Percentiles rank a stretch among this genome's conserved stretches.
phyloP scores from a whole-genome alignment of 495 filamentous ascomycete species.

The Emericellopsis terricola region DNA sequence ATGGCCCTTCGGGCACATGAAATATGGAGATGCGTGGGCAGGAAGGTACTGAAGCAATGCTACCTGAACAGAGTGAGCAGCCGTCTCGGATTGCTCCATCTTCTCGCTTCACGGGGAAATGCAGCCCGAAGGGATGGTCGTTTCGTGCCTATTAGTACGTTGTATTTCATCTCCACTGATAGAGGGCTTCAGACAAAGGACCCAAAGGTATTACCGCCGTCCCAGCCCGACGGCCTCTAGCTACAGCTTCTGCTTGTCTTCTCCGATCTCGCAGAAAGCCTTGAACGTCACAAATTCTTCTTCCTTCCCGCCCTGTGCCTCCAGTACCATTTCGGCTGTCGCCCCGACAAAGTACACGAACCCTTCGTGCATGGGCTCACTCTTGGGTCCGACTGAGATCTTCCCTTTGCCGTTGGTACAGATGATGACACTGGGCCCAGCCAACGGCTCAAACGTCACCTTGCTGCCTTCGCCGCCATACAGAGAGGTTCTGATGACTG shows the following conservation, averaged over 20 bases:
- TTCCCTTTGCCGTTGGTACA: conserved; percentile 67
- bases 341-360: conserved; percentile 90
- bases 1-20: too few relatives aligned
- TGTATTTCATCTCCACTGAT: too few relatives aligned
- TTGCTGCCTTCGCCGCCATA: conserved; percentile 46
- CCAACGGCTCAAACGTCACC: conserved; percentile 70
- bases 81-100: too few relatives aligned
- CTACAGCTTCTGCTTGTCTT: neutral
- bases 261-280: conserved; percentile 73
- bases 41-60: too few relatives aligned
- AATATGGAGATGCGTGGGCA: too few relatives aligned
- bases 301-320: conserved; percentile 39
- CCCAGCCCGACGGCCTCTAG: neutral
- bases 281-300: conserved; percentile 76
- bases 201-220: too few relatives aligned
- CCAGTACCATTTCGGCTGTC: conserved; percentile 65
- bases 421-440: conserved; percentile 82
- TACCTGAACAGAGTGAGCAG: too few relatives aligned
- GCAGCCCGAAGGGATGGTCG: too few relatives aligned
- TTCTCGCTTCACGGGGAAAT: too few relatives aligned
- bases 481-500: conserved; percentile 67
- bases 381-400: conserved; percentile 59
- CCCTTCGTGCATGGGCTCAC: conserved; percentile 54
- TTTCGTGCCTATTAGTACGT: too few relatives aligned
- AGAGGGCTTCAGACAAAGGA: too few relatives aligned